Evolutionary conservation across 2,329 filamentous ascomycete species (phyloP).

Genomic region (Leptographium wingfieldii): DNA sequence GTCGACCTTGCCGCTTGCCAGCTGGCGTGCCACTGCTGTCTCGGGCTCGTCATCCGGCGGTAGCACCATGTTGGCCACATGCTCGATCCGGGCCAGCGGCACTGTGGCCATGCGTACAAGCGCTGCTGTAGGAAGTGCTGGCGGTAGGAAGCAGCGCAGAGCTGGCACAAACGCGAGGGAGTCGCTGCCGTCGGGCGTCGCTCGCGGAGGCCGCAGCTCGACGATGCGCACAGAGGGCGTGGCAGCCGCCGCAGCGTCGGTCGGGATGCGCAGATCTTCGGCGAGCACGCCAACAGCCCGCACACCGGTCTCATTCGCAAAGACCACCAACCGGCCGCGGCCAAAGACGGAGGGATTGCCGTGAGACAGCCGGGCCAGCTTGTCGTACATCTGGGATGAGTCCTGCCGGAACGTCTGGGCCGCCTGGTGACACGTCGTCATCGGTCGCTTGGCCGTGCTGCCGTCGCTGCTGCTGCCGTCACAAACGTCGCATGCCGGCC

Average conservation of each 20-base stretch:
- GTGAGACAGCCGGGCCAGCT: conserved; percentile 58
- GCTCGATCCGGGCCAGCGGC: conserved; percentile 68
- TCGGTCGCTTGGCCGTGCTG: conserved; percentile 12
- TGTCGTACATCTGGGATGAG: conserved; percentile 69
- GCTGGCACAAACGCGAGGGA: conserved; percentile 68
- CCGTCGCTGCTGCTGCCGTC: conserved; percentile 42
- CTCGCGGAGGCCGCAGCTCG: conserved; percentile 58
- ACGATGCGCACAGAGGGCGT: conserved; percentile 54
- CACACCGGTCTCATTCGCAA: conserved; percentile 63
- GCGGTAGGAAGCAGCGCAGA: conserved; percentile 52
- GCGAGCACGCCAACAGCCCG: conserved; percentile 66
- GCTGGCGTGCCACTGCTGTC: conserved; percentile 36
- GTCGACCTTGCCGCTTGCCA: conserved; percentile 47
- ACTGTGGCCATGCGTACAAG: conserved; percentile 49
- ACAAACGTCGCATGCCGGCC: conserved; percentile 71
- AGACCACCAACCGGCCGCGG: conserved; percentile 66
- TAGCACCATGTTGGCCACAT: conserved; percentile 56
- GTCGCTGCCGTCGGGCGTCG: conserved; percentile 67
- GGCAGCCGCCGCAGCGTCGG: conserved; percentile 38
- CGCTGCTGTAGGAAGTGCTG: conserved; percentile 29
- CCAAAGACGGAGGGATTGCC: conserved; percentile 65
- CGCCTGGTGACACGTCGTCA: conserved; percentile 71
- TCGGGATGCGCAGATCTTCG: conserved; percentile 29
- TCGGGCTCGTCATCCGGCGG: background rate
- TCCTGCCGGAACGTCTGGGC: conserved; percentile 67